phyloP scores from a whole-genome alignment of 2,329 filamentous ascomycete species.

The Beauveria varroae region DNA sequence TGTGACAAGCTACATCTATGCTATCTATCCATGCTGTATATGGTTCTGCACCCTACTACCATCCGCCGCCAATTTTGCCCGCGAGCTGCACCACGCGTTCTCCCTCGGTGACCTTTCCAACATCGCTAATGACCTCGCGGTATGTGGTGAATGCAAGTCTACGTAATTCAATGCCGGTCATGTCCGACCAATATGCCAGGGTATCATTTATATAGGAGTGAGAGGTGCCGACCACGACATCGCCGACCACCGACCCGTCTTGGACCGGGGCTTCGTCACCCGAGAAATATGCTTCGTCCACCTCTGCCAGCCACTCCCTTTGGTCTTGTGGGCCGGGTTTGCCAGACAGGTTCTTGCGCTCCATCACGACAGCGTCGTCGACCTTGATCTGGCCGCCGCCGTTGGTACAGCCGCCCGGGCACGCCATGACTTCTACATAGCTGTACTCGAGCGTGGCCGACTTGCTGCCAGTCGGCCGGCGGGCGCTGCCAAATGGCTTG shows the following conservation, averaged over 20 bases:
- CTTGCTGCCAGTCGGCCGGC: constrained; percentile 38
- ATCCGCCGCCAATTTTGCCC: constrained; percentile 85
- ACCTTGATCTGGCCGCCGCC: constrained; percentile 93
- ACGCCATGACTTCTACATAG: constrained; percentile 99
- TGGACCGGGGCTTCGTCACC: constrained; percentile 46
- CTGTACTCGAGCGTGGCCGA: constrained; percentile 57
- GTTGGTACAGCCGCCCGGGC: constrained; percentile 97
- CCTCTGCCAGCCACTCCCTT: constrained; percentile 72
- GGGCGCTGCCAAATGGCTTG: constrained; percentile 49
- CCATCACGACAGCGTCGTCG: constrained; percentile 61
- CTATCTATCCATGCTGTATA: constrained; percentile 18
- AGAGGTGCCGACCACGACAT: constrained; percentile 58
- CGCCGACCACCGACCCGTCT: constrained; percentile 22
- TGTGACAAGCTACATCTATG: constrained; percentile 10
- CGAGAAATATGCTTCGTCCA: constrained; percentile 89
- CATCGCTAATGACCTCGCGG: constrained; percentile 87
- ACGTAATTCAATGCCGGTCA: constrained; percentile 63
- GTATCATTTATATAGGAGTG: constrained; percentile 57
- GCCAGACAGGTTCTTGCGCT: constrained; percentile 36
- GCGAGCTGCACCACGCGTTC: constrained; percentile 83
- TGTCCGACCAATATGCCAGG: constrained; percentile 66
- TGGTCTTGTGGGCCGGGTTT: constrained; percentile 71
- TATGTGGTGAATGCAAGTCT: constrained; percentile 80
- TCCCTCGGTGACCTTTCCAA: constrained; percentile 72
- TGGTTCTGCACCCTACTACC: constrained; percentile 45